Evolutionary conservation across 768 basidiomycete species (phyloP).

Genomic region (Pleurotus pulmonarius): DNA sequence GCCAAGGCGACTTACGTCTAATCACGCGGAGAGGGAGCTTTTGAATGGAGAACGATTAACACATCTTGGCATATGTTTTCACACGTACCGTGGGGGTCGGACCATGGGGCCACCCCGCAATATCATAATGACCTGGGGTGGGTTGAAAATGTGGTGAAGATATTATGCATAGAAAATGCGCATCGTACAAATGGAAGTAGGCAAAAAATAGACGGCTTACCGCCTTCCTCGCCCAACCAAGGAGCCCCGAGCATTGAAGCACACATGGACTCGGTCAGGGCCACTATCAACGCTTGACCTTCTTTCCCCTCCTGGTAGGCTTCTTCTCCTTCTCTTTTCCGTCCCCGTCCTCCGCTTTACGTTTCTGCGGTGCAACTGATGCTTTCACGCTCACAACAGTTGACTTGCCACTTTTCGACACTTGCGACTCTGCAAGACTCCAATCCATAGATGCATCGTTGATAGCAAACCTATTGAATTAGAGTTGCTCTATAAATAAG

Average conservation of each 20-base stretch:
- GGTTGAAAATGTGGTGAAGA: too few species aligned
- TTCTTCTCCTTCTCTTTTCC: constrained; percentile 41
- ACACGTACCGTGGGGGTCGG: constrained; percentile 4
- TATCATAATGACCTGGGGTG: not conserved
- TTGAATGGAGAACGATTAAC: not conserved
- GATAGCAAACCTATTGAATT: constrained; percentile 57
- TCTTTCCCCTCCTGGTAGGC: constrained; percentile 44
- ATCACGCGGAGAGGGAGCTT: not conserved
- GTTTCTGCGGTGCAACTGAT: constrained; percentile 39
- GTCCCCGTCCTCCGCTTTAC: constrained; percentile 45
- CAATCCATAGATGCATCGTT: constrained; percentile 69
- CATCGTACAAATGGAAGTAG: too few species aligned
- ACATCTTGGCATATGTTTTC: not conserved
- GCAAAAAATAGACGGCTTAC: too few species aligned
- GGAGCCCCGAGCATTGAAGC: not conserved
- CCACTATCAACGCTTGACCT: constrained; percentile 33
- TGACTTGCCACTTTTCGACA: constrained; percentile 51
- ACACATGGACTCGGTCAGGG: not conserved
- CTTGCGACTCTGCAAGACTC: constrained; percentile 70
- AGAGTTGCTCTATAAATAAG: constrained; percentile 13
- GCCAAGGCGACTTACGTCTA: not conserved
- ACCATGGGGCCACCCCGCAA: not conserved
- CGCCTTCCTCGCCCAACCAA: not conserved
- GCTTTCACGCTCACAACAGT: constrained; percentile 78
- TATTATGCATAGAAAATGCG: too few species aligned